Conservation (phyloP, 805 yeast genomes). For the Zygoascus ofunaensis region DNA sequence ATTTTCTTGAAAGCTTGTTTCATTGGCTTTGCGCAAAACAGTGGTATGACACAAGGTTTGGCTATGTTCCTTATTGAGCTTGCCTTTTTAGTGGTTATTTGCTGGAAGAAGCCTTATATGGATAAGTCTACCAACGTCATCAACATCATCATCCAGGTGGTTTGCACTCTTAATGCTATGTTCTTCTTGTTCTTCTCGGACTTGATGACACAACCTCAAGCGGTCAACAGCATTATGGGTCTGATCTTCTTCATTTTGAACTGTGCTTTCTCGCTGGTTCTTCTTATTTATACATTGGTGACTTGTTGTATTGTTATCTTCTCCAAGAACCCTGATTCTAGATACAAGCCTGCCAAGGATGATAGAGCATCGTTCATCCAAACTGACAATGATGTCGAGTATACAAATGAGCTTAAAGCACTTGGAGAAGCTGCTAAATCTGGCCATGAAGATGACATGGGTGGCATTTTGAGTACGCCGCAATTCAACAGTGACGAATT, state of each 20-base stretch:
- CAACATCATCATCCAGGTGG: constrained; percentile 62
- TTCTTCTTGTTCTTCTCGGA: constrained; percentile 80
- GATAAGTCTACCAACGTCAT: constrained; percentile 75
- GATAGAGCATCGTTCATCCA: constrained; percentile 76
- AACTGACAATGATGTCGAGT: constrained; percentile 33
- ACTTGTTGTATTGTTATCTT: constrained; percentile 53
- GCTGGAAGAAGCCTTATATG: constrained; percentile 63
- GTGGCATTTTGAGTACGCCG: background rate
- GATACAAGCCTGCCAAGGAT: constrained; percentile 82
- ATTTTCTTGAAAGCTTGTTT: constrained; percentile 59
- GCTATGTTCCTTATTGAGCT: constrained; percentile 70
- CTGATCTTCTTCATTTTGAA: constrained; percentile 82
- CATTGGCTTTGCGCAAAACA: constrained; percentile 67
- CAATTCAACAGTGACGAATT: constrained; percentile 4
- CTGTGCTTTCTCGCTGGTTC: constrained; percentile 75
- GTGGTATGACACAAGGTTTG: constrained; percentile 76
- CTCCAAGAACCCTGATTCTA: constrained; percentile 80
- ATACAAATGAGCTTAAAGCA: constrained; percentile 44
- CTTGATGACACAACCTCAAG: constrained; percentile 69
- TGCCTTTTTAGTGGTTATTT: constrained; percentile 54
- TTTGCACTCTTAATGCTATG: constrained; percentile 69
- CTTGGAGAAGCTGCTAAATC: constrained; percentile 77
- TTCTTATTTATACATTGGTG: constrained; percentile 61
- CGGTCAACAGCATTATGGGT: constrained; percentile 81
- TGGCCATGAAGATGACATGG: constrained; percentile 39